Conservation (phyloP, 495 filamentous ascomycete species). For the Bryoglossum gracile region DNA sequence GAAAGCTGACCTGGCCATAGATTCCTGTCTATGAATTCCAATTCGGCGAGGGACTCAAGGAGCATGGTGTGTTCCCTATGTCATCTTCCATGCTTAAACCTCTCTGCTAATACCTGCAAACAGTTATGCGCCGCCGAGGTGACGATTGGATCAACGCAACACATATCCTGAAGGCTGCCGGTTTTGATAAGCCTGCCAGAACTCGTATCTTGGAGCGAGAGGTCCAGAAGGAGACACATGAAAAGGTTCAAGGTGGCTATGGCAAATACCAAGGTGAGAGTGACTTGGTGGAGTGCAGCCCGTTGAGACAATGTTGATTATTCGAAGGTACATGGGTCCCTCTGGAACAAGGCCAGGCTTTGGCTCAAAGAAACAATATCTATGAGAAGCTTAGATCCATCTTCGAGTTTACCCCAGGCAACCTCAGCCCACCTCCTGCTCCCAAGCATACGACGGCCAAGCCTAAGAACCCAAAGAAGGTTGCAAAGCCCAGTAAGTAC, state of each 20-base stretch:
- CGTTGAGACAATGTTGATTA: constrained; percentile 14
- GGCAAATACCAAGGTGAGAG: constrained; percentile 89
- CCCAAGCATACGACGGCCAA: constrained; percentile 82
- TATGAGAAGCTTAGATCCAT: constrained; percentile 75
- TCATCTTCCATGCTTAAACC: neutral
- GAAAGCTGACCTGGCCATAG: constrained; percentile 34
- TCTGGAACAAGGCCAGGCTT: constrained; percentile 65
- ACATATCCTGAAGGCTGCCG: constrained; percentile 77
- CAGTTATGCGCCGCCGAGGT: constrained; percentile 76
- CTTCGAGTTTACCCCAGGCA: constrained; percentile 81
- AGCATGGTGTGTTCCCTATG: constrained; percentile 34
- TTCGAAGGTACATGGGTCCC: constrained; percentile 88
- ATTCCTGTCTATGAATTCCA: constrained; percentile 88
- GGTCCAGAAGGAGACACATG: constrained; percentile 90
- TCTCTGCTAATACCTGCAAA: constrained; percentile 27
- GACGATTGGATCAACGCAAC: constrained; percentile 96
- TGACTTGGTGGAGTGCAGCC: neutral
- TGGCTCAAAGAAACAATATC: constrained; percentile 80
- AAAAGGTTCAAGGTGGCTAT: constrained; percentile 97
- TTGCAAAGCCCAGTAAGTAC: constrained; percentile 49
- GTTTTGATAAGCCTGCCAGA: constrained; percentile 74
- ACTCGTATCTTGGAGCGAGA: constrained; percentile 94
- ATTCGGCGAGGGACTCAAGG: constrained; percentile 60
- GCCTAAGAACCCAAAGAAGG: constrained; percentile 58
- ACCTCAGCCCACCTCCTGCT: constrained; percentile 83